Percentiles rank a stretch among this genome's conserved stretches.
phyloP scores from a whole-genome alignment of 2,329 filamentous ascomycete species.

The Trichophyton schoenleinii region DNA sequence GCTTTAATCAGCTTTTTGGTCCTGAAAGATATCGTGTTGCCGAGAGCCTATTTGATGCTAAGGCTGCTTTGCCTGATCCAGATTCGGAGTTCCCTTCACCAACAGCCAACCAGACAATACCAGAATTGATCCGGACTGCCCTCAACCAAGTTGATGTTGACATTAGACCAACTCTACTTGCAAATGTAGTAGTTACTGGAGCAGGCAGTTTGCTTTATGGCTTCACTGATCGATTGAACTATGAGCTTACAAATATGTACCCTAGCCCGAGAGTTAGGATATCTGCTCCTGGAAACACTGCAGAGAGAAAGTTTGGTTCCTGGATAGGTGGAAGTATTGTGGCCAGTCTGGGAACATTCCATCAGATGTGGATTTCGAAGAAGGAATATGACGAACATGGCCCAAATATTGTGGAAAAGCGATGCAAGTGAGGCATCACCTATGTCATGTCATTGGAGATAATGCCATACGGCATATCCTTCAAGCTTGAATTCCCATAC shows the following conservation, averaged over 20 bases:
- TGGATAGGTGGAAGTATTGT: slow-evolving; percentile 97
- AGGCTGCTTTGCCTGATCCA: slow-evolving; percentile 49
- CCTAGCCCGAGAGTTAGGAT: slow-evolving; percentile 80
- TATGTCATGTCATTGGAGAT: not conserved
- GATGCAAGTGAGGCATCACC: slow-evolving; percentile 58
- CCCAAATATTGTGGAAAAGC: slow-evolving; percentile 78
- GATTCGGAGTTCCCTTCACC: slow-evolving; percentile 38
- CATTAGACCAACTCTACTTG: slow-evolving; percentile 66
- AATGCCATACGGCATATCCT: not conserved
- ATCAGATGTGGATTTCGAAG: slow-evolving; percentile 97
- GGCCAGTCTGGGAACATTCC: slow-evolving; percentile 89
- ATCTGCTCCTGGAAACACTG: slow-evolving; percentile 71
- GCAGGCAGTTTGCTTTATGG: slow-evolving; percentile 78
- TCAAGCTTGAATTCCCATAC: not conserved
- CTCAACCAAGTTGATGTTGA: slow-evolving; percentile 78
- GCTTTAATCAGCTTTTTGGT: slow-evolving; percentile 89
- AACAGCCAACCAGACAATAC: slow-evolving; percentile 66
- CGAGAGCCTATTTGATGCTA: slow-evolving; percentile 85
- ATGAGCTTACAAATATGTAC: slow-evolving; percentile 68
- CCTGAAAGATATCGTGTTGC: slow-evolving; percentile 73
- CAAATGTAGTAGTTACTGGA: slow-evolving; percentile 86
- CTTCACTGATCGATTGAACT: slow-evolving; percentile 80
- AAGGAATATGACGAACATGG: slow-evolving; percentile 98
- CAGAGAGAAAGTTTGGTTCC: slow-evolving; percentile 79
- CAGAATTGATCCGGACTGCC: slow-evolving; percentile 65